Evolutionary conservation across 1,284 basidiomycete species (phyloP).

Genomic region (Malassezia slooffiae): DNA sequence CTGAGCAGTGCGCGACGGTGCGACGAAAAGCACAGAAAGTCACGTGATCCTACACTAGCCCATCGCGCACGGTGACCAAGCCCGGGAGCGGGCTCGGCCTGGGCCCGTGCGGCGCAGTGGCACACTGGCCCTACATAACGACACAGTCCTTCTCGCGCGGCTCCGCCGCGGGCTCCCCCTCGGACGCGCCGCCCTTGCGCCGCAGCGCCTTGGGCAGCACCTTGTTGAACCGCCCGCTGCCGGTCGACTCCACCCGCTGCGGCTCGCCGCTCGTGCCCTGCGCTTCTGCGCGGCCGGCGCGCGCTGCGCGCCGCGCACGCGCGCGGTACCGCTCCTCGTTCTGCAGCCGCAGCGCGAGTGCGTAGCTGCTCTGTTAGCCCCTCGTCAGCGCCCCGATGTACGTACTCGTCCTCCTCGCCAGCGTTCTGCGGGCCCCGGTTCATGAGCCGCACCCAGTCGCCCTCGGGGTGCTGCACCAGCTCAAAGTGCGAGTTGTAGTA

Average conservation of each 20-base stretch:
- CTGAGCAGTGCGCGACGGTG: neutral
- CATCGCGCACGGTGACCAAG: too few species aligned
- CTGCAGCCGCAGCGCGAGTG: constrained; percentile 10
- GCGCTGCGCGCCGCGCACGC: constrained; percentile 3
- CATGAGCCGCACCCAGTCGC: neutral
- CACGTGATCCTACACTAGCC: too few species aligned
- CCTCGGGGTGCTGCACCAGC: neutral
- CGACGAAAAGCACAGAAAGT: too few species aligned
- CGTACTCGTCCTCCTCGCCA: neutral
- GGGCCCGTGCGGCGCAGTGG: neutral
- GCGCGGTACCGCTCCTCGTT: constrained; percentile 13
- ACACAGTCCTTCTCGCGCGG: constrained; percentile 6
- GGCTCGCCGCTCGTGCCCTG: neutral
- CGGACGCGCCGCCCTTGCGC: neutral
- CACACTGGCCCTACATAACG: constrained; percentile 1
- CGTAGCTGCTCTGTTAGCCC: neutral
- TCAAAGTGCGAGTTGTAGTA: constrained; percentile 9
- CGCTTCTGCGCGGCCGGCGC: neutral
- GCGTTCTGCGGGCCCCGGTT: neutral
- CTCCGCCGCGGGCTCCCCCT: too few species aligned
- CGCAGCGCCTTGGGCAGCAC: constrained; percentile 5
- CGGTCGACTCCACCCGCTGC: too few species aligned
- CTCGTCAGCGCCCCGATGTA: too few species aligned
- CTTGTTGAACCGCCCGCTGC: too few species aligned
- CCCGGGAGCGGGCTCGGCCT: neutral